Evolutionary conservation across 345 rosid genomes (phyloP), one percentile per base, ranked within the genome.

Genomic region (Brassica cretica): DNA sequence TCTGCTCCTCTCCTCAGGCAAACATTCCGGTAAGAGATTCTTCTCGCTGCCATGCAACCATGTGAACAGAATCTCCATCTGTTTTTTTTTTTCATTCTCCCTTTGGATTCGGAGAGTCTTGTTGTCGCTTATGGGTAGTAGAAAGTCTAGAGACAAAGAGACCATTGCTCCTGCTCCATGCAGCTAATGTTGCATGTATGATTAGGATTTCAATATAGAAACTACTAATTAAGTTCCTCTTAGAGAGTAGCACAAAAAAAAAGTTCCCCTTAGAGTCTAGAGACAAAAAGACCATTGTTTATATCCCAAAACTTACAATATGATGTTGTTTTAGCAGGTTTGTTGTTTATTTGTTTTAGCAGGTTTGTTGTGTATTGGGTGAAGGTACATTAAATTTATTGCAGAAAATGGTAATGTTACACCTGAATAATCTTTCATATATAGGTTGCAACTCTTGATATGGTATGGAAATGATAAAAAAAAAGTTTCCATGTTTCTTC

Each of bases 401-500:
- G 11, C 29, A 61, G 19, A 24, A 72, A 61, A 72, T 72, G 76
- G 76, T 72, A 72, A 41, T 61, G 4, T 25, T 56, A 72, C 68
- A 24, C 37, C n/a, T n/a, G 6, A 37, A 6, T 24, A 19, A 58
- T 41, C 41, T 72, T 16, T 72, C 16, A 25, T 14, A 8, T 60
- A n/a, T 27, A 27, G 30, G 0, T 37, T 11, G 12, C 1, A 19
- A 12, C 37, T 19, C 8, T 70, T 27, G 21, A 39, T 27, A 72
- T 15, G 12, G 15, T 27, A 41, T 5, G 12, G n/a, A 25, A 44
- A 25, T 6, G 59, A 41, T 15, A 8, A 37, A 1, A 24, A 25
- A 60, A 27, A 61, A 1, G 3, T 29, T 63, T 63, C 21, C 2
- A 1, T 63, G 10, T 62, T 62, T 15, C 1, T 8, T 12, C n/a